Evolutionary conservation across 805 yeast genomes (phyloP).

Genomic region (Jamesozyma spencerorum): DNA sequence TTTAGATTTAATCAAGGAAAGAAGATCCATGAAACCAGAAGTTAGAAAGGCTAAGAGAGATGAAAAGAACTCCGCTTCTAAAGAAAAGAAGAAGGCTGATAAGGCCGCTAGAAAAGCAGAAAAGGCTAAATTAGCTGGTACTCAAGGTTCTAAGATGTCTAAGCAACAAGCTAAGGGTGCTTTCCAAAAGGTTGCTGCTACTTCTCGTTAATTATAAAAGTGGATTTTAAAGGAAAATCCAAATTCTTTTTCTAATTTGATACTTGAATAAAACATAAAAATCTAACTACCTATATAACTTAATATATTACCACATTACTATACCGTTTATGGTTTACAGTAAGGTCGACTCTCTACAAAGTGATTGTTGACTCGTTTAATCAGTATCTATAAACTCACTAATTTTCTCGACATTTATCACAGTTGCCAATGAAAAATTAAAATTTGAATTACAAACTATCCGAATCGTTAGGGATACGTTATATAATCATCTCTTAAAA

Average conservation of each 20-base stretch:
- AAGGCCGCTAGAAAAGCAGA: constrained; percentile 94
- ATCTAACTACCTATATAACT: background rate
- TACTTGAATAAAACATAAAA: too few relatives aligned
- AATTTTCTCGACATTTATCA: too few relatives aligned
- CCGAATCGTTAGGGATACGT: too few relatives aligned
- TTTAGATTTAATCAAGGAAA: constrained; percentile 94
- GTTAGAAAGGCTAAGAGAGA: constrained; percentile 97
- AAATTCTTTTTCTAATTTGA: too few relatives aligned
- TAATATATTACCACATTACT: background rate
- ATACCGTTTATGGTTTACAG: too few relatives aligned
- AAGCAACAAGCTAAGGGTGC: constrained; percentile 98
- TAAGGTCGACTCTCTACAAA: too few relatives aligned
- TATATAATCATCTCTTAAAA: too few relatives aligned
- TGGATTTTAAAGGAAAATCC: too few relatives aligned
- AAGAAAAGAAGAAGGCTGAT: constrained; percentile 82
- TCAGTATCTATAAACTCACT: too few relatives aligned
- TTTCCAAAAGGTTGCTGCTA: constrained; percentile 92
- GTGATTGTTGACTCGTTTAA: too few relatives aligned
- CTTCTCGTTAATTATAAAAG: constrained; percentile 72
- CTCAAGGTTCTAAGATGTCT: constrained; percentile 69
- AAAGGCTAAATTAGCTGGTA: constrained; percentile 72
- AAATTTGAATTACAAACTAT: too few relatives aligned
- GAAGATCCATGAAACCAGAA: constrained; percentile 93
- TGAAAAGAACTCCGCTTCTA: constrained; percentile 71
- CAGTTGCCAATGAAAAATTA: too few relatives aligned